phyloP scores from a whole-genome alignment of 768 basidiomycete species.

The Tylopilus cervinicoccineus region DNA sequence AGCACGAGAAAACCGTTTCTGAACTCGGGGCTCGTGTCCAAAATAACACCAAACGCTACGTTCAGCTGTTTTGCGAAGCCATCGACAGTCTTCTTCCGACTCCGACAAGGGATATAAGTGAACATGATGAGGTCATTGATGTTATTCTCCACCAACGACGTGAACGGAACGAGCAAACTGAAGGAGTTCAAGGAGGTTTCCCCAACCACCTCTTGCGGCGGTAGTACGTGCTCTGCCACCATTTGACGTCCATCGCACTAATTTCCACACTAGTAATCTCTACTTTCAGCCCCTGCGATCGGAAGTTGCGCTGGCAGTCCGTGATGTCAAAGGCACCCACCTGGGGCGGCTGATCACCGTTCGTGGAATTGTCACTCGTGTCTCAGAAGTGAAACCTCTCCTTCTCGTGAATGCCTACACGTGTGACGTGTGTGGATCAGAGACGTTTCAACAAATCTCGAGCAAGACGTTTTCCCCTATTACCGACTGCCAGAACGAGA shows the following conservation, averaged over 20 bases:
- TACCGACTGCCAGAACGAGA: slow-evolving; percentile 80
- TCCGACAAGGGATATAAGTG: slow-evolving; percentile 85
- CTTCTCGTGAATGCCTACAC: slow-evolving; percentile 97
- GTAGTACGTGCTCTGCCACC: slow-evolving; percentile 67
- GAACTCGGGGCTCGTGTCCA: slow-evolving; percentile 79
- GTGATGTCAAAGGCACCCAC: slow-evolving; percentile 80
- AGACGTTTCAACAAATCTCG: slow-evolving; percentile 97
- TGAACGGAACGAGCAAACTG: slow-evolving; percentile 81
- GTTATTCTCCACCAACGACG: slow-evolving; percentile 92
- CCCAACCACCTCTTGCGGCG: slow-evolving; percentile 88
- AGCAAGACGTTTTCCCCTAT: slow-evolving; percentile 90
- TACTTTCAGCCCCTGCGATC: slow-evolving; percentile 88
- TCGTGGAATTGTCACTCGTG: slow-evolving; percentile 96
- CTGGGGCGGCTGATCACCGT: slow-evolving; percentile 95
- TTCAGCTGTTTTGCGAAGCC: slow-evolving; percentile 82
- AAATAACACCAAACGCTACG: slow-evolving; percentile 86
- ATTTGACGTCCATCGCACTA: not conserved
- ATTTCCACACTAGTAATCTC: slow-evolving; percentile 62
- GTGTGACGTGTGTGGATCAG: slow-evolving; percentile 96
- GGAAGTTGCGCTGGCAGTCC: slow-evolving; percentile 79
- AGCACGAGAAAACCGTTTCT: slow-evolving; percentile 69
- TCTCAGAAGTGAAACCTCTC: slow-evolving; percentile 97
- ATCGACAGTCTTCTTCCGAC: slow-evolving; percentile 87
- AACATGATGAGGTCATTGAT: slow-evolving; percentile 93
- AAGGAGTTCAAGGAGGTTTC: slow-evolving; percentile 72